Percentiles rank a stretch among this genome's conserved stretches.
These are phyloP conservation scores for Colletotrichum plurivorum DNA, from an alignment of 2,329 filamentous ascomycete species.

Conservation along the genomic window DNA sequence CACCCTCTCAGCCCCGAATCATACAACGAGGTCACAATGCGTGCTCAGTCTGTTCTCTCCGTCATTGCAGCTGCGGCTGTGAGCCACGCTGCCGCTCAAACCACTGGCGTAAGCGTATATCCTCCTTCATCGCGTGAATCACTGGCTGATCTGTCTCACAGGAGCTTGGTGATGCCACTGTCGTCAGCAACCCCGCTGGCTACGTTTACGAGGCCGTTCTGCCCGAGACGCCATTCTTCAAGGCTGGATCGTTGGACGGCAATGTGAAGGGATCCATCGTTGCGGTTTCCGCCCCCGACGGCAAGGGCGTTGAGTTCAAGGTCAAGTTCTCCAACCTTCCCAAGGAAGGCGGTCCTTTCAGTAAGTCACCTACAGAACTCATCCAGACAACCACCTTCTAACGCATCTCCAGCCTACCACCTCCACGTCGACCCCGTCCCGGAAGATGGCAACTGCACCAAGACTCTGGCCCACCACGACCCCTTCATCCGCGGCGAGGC, in stretches of 20 bases:
- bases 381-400: slow-evolving; percentile 11
- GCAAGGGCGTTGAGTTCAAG: slow-evolving; percentile 68
- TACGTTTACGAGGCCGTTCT: slow-evolving; percentile 69
- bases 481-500: slow-evolving; percentile 76
- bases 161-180: slow-evolving; percentile 63
- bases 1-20: slow-evolving; percentile 2
- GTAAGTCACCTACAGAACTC: slow-evolving; percentile 57
- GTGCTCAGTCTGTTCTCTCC: slow-evolving; percentile 43
- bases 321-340: slow-evolving; percentile 73
- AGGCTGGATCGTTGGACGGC: slow-evolving; percentile 60
- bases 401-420: slow-evolving; percentile 73
- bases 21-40: slow-evolving; percentile 40
- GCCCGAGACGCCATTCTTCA: slow-evolving; percentile 66
- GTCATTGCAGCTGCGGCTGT: slow-evolving; percentile 47
- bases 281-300: slow-evolving; percentile 61
- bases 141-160: slow-evolving; percentile 37
- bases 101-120: slow-evolving; percentile 39
- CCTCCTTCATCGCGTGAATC: background rate
- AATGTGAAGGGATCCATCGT: slow-evolving; percentile 69
- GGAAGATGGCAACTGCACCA: slow-evolving; percentile 78
- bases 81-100: slow-evolving; percentile 47
- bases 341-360: slow-evolving; percentile 69
- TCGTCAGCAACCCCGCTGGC: slow-evolving; percentile 68
- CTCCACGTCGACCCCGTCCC: slow-evolving; percentile 77
- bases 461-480: slow-evolving; percentile 78